Conservation (phyloP, 306 rosid genomes). For the Casuarina equisetifolia region DNA sequence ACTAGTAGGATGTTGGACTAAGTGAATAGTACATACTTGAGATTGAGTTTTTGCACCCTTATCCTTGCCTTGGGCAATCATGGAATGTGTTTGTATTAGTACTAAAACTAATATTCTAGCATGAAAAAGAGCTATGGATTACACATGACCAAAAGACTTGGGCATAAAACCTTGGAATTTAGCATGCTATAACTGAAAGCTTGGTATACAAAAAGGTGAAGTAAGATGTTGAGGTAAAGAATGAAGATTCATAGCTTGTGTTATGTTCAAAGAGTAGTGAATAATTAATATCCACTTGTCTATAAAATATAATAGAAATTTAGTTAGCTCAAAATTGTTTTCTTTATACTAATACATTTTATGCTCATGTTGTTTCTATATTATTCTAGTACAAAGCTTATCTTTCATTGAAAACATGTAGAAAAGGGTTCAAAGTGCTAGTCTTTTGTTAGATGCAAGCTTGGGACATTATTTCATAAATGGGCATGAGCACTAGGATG, state of each 20-base stretch:
- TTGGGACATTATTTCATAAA: conserved; percentile 92
- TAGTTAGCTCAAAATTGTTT: not conserved
- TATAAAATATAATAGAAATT: not conserved
- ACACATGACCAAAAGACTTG: not conserved
- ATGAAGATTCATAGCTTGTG: conserved; percentile 12
- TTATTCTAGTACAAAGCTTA: conserved; percentile 71
- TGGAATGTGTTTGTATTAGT: too few relatives aligned
- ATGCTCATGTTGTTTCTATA: conserved; percentile 69
- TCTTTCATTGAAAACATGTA: conserved; percentile 98
- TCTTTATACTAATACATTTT: conserved; percentile 34
- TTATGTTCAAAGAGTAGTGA: not conserved
- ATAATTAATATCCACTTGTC: not conserved
- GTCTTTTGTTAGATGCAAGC: conserved; percentile 85
- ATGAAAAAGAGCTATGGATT: too few relatives aligned
- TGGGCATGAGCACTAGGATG: conserved; percentile 86
- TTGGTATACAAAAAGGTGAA: too few relatives aligned
- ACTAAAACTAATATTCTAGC: too few relatives aligned
- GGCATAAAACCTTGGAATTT: too few relatives aligned
- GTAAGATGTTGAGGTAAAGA: too few relatives aligned
- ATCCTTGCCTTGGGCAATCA: too few relatives aligned
- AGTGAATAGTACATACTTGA: too few relatives aligned
- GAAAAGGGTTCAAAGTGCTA: conserved; percentile 94
- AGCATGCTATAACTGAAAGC: too few relatives aligned
- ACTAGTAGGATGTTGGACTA: too few relatives aligned
- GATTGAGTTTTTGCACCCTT: too few relatives aligned